Percentiles rank a stretch among this genome's conserved stretches.
Evolutionary conservation across 805 yeast genomes (phyloP).

Genomic region (Komagataella kurtzmanii): DNA sequence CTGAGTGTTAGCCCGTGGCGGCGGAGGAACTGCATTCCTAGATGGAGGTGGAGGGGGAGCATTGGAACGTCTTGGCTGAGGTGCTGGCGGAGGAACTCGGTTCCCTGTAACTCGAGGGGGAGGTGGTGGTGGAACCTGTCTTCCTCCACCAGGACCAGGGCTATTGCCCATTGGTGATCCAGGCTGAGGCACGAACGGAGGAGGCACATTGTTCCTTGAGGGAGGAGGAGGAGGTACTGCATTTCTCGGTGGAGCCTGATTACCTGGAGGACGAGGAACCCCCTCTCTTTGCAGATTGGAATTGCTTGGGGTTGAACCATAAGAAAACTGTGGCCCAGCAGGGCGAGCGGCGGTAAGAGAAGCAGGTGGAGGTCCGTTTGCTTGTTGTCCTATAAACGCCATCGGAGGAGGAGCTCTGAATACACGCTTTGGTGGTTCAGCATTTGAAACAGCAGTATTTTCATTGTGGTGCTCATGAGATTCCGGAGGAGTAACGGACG

Average conservation of each 20-base stretch:
- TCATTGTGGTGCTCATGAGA: neutral
- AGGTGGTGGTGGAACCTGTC: conserved; percentile 2
- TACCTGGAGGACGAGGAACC: neutral
- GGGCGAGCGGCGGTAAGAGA: neutral
- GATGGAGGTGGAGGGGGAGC: conserved; percentile 9
- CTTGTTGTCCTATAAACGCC: conserved; percentile 3
- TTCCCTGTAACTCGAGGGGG: conserved; percentile 1
- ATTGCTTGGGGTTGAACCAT: neutral
- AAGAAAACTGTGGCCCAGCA: neutral
- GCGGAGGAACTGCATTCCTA: conserved; percentile 9
- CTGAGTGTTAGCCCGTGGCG: conserved; percentile 12
- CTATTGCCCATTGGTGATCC: conserved; percentile 4
- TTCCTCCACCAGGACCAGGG: conserved; percentile 5
- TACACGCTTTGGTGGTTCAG: conserved; percentile 8
- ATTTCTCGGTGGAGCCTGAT: neutral
- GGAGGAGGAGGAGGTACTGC: conserved; percentile 17
- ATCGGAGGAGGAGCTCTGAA: conserved; percentile 24
- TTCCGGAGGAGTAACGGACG: conserved; percentile 4
- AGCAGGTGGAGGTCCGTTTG: conserved; percentile 1
- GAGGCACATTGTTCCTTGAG: conserved; percentile 8
- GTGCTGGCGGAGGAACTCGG: conserved; percentile 5
- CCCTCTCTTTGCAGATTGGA: neutral
- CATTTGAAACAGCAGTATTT: neutral
- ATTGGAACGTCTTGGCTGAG: conserved; percentile 1
- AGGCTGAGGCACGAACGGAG: conserved; percentile 6